Percentiles rank a stretch among this genome's conserved stretches.
Evolutionary conservation across 805 yeast species (phyloP).

Genomic region (Cyberlindnera mississippiensis): DNA sequence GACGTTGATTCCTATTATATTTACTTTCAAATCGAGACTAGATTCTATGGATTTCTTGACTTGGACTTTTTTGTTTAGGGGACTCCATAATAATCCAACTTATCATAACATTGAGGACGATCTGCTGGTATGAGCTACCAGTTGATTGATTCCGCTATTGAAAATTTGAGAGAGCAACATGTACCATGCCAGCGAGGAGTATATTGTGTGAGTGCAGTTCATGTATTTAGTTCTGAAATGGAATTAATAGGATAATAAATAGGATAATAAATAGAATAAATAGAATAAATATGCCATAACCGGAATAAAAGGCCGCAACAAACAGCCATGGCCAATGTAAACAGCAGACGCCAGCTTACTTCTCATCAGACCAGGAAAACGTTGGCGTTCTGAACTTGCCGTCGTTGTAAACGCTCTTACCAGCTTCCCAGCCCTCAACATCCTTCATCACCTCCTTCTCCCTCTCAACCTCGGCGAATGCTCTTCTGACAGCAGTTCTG

Average conservation of each 20-base stretch:
- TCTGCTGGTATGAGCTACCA: constrained; percentile 71
- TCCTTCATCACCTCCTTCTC: constrained; percentile 66
- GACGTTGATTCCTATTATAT: too few relatives aligned
- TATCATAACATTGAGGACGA: constrained; percentile 81
- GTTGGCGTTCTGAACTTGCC: constrained; percentile 34
- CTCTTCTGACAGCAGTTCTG: constrained; percentile 71
- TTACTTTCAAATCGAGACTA: constrained; percentile 75
- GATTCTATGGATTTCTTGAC: constrained; percentile 97
- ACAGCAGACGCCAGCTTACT: too few relatives aligned
- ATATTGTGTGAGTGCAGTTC: too few relatives aligned
- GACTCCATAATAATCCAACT: constrained; percentile 92
- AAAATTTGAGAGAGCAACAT: constrained; percentile 58
- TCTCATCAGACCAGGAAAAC: constrained; percentile 28
- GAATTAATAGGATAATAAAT: not conserved
- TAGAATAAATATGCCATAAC: constrained; percentile 4
- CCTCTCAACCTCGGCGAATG: constrained; percentile 58
- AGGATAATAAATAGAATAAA: constrained; percentile 5
- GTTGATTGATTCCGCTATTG: constrained; percentile 66
- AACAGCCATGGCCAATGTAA: too few relatives aligned
- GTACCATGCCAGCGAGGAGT: too few relatives aligned
- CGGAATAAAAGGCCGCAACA: too few relatives aligned
- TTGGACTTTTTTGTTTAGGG: constrained; percentile 85
- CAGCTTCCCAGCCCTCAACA: constrained; percentile 59
- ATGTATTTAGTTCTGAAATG: too few relatives aligned
- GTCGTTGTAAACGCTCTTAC: constrained; percentile 42